Base-by-base conservation (phyloP, 768 basidiomycete genomes). In the Mycena epipterygia region DNA sequence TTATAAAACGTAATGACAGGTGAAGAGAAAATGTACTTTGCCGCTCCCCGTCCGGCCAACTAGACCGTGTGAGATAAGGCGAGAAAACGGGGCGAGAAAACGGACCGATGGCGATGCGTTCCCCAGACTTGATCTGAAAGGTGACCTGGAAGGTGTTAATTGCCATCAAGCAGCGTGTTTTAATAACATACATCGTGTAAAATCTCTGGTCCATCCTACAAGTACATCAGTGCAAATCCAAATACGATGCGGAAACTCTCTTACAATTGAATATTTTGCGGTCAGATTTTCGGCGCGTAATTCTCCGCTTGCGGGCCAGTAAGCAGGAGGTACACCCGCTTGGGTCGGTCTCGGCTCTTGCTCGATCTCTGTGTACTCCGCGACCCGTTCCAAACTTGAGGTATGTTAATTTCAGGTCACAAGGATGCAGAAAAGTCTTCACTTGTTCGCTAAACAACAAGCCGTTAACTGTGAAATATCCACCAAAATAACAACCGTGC, bases 1-100 rank as follows among this genome's bases (percentile, higher is more conserved):
- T 56, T 67, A 63, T n/a, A 17, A 19, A 14, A 29, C 9, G 7
- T 58, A 46, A 58, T 21, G n/a, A 17, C n/a, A n/a, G n/a, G n/a
- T 21, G 29, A 13, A 21, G 23, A 23, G 37, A 37, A 55, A 17
- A n/a, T 30, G n/a, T 58, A 81, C 82, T 79, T 86, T 86, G 49
- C 89, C 89, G 74, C 86, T 87, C 17, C 90, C 90, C 2, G 90
- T 91, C 23, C 89, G 79, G 5, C 90, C 90, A 37, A 90, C 88
- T 86, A 29, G 7, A 41, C 9, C 13, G 14, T 1, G 1, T 57
- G 12, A 57, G 55, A 0, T 4, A 33, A 42, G 23, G 14, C 33
- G n/a, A 12, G 16, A 23, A 13, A 14, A 2, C 8, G 13, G 9
- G 33, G 39, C 17, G 44, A 1, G n/a, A 29, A 9, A 39, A 75